Percentiles rank a stretch among this genome's conserved stretches.
These are phyloP conservation scores for Lonicera japonica DNA, from an alignment of 129 eudicot species.

Conservation along the genomic window DNA sequence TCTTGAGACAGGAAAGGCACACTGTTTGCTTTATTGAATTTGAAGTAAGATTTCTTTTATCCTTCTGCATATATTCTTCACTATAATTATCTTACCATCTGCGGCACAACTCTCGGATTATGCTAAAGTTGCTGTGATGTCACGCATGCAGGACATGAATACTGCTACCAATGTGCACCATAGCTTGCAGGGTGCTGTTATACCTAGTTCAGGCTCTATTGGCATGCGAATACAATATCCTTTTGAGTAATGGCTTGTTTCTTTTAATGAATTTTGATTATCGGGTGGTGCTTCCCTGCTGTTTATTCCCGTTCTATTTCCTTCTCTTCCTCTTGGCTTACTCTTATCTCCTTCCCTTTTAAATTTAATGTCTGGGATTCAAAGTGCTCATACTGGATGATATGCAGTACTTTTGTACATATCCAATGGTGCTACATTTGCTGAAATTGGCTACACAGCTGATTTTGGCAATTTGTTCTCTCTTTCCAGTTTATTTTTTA, in stretches of 20 bases:
- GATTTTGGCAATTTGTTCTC: not conserved
- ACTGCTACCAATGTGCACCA: constrained; percentile 93
- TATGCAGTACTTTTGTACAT: no score
- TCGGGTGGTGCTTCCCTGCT: constrained; percentile 9
- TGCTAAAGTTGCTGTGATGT: constrained; percentile 9
- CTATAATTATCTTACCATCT: constrained; percentile 2
- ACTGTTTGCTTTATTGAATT: constrained; percentile 98
- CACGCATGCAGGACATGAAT: constrained; percentile 67
- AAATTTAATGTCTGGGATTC: no score
- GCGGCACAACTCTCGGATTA: constrained; percentile 4
- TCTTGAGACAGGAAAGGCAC: constrained; percentile 89
- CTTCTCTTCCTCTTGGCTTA: not conserved
- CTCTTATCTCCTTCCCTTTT: not conserved
- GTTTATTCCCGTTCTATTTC: not conserved
- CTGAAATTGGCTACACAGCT: not conserved
- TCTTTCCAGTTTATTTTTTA: not conserved
- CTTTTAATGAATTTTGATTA: not conserved
- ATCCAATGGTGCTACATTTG: no score
- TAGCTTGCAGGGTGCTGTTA: constrained; percentile 88
- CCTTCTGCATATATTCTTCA: no score
- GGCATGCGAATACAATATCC: constrained; percentile 99
- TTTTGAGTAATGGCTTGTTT: constrained; percentile 10
- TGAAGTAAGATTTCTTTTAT: constrained; percentile 47
- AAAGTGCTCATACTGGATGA: no score
- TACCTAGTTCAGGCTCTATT: constrained; percentile 91